These are phyloP conservation scores for Brassica cretica DNA, from an alignment of 345 rosid genomes.

Conservation along the genomic window DNA sequence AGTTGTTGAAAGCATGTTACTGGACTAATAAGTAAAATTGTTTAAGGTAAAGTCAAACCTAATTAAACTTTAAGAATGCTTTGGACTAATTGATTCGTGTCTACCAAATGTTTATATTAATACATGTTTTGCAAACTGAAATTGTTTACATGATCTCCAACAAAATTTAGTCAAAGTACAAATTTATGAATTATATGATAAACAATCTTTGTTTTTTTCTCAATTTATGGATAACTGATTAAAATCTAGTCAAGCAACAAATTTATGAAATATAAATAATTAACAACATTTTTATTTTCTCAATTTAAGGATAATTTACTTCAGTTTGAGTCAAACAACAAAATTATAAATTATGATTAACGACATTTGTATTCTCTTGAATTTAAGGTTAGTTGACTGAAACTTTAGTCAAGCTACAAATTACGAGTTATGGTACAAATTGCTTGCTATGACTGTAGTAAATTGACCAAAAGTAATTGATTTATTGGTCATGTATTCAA, in stretches of 20 bases:
- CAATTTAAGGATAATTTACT: background rate
- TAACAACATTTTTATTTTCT: background rate
- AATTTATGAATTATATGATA: background rate
- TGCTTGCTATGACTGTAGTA: background rate
- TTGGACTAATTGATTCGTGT: background rate
- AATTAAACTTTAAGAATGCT: background rate
- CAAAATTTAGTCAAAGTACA: background rate
- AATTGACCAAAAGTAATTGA: background rate
- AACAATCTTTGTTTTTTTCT: background rate
- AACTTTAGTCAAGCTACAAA: background rate
- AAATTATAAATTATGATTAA: background rate
- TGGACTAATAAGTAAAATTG: too few species aligned
- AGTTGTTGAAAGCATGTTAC: background rate
- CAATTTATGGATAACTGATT: too few species aligned
- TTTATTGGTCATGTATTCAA: background rate
- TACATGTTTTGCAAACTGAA: background rate
- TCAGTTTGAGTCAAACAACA: background rate
- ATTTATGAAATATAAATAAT: too few species aligned
- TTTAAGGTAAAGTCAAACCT: background rate
- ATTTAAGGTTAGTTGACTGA: background rate
- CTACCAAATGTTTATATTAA: background rate
- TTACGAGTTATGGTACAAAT: background rate
- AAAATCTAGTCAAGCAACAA: too few species aligned
- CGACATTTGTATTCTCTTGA: background rate
- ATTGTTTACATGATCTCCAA: background rate